Evolutionary conservation across 495 filamentous ascomycete genomes (phyloP).

Genomic region (Rostrohypoxylon terebratum): DNA sequence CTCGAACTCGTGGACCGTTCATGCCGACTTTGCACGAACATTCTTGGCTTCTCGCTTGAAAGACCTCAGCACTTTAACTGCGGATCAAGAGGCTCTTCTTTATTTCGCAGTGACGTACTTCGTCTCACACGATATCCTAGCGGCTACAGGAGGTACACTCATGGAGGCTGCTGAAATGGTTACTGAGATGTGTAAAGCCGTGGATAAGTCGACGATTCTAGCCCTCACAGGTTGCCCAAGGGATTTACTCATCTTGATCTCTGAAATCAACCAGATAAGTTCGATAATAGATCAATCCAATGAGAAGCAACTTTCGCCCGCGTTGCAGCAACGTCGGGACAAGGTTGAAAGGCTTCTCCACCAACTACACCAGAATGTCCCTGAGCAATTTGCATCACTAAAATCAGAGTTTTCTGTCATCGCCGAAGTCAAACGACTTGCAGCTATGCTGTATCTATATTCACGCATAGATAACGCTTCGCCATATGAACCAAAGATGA

Average conservation of each 20-base stretch:
- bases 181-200: constrained; percentile 32
- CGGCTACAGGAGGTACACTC: constrained; percentile 34
- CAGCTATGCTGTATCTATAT: constrained; percentile 38
- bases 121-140: constrained; percentile 40
- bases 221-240: constrained; percentile 35
- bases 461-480: constrained; percentile 31
- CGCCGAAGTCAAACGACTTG: constrained; percentile 38
- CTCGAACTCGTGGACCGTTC: constrained; percentile 38
- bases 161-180: constrained; percentile 34
- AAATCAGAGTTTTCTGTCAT: constrained; percentile 31
- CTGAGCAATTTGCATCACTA: constrained; percentile 22
- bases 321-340: constrained; percentile 33
- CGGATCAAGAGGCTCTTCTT: constrained; percentile 36
- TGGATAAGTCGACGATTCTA: constrained; percentile 27
- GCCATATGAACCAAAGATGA: constrained; percentile 36
- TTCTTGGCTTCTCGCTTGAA: constrained; percentile 31
- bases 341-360: constrained; percentile 36
- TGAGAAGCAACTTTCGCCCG: constrained; percentile 7
- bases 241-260: constrained; percentile 36
- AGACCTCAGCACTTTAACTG: constrained; percentile 21
- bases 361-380: constrained; percentile 31
- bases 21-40: constrained; percentile 34
- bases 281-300: constrained; percentile 6
- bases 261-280: constrained; percentile 39
- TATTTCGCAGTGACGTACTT: constrained; percentile 43